Conservation (phyloP, 2,329 filamentous ascomycete species). For the Aurifilum marmelostoma region DNA sequence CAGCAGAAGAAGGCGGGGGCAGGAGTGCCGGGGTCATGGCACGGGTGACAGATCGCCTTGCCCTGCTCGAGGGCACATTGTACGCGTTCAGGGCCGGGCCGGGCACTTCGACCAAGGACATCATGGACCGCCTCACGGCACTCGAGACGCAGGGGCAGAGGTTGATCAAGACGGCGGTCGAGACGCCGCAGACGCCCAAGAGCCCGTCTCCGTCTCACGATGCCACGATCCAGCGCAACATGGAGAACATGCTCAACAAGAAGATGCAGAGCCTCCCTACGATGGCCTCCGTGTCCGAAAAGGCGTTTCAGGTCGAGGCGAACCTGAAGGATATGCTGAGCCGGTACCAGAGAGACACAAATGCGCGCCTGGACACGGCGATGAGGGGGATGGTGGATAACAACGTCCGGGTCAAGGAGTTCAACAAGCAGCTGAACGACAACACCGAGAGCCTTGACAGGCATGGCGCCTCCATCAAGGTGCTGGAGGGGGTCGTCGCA, state of each 20-base stretch:
- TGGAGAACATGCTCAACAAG: not conserved
- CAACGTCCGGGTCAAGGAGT: not conserved
- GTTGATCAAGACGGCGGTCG: not conserved
- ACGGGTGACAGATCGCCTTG: not conserved
- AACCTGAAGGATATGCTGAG: not conserved
- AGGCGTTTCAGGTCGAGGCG: not conserved
- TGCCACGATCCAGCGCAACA: conserved; percentile 2
- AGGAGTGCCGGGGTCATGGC: not conserved
- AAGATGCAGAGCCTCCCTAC: conserved; percentile 12
- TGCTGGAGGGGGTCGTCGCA: not conserved
- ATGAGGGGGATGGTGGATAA: not conserved
- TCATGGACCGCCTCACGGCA: not conserved
- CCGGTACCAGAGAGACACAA: not conserved
- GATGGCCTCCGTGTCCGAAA: not conserved
- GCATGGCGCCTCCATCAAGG: not conserved
- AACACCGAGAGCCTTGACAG: not conserved
- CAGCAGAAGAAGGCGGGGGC: not conserved
- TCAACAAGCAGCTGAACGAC: conserved; percentile 6
- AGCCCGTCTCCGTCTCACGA: conserved; percentile 7
- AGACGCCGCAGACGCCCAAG: not conserved
- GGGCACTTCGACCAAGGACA: not conserved
- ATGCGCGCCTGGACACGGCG: not conserved
- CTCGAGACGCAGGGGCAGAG: not conserved
- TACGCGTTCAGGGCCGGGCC: not conserved
- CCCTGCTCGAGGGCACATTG: not conserved